phyloP scores from a whole-genome alignment of 2,329 filamentous ascomycete species.

The Cladosporium sp. region DNA sequence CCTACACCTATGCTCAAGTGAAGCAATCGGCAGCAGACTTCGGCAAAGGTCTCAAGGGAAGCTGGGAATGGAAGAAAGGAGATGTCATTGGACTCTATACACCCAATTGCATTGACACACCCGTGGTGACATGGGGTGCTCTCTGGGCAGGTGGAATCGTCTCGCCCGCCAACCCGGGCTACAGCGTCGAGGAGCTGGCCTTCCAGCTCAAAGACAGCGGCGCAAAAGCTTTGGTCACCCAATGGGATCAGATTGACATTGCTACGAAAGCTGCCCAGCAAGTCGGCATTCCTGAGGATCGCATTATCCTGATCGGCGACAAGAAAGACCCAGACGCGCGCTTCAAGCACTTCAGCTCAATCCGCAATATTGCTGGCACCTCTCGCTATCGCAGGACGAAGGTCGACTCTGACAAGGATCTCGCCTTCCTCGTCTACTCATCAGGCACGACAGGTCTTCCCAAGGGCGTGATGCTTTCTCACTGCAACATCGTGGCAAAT shows the following conservation, averaged over 20 bases:
- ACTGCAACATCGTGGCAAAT: conserved; percentile 78
- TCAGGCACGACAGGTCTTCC: conserved; percentile 87
- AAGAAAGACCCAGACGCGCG: conserved; percentile 54
- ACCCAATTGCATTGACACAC: conserved; percentile 81
- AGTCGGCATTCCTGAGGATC: conserved; percentile 66
- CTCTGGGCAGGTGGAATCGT: conserved; percentile 79
- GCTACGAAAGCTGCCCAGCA: conserved; percentile 64
- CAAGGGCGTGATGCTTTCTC: conserved; percentile 85
- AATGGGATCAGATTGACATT: conserved; percentile 60
- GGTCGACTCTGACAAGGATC: conserved; percentile 64
- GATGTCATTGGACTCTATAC: conserved; percentile 80
- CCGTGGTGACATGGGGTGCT: conserved; percentile 69
- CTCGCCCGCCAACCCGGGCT: conserved; percentile 84
- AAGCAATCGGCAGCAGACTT: conserved; percentile 67
- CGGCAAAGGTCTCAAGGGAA: conserved; percentile 69
- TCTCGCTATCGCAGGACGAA: conserved; percentile 57
- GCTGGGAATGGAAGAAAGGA: conserved; percentile 74
- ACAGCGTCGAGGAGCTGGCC: conserved; percentile 76
- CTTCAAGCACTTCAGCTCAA: conserved; percentile 68
- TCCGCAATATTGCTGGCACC: conserved; percentile 60
- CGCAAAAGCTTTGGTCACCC: conserved; percentile 72
- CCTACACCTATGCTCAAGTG: conserved; percentile 68
- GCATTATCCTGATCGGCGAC: conserved; percentile 73
- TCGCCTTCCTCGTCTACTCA: conserved; percentile 82
- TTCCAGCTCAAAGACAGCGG: conserved; percentile 78